Conservation (phyloP, 108 stramenopile genomes). For the Aurantiochytrium sp. region DNA sequence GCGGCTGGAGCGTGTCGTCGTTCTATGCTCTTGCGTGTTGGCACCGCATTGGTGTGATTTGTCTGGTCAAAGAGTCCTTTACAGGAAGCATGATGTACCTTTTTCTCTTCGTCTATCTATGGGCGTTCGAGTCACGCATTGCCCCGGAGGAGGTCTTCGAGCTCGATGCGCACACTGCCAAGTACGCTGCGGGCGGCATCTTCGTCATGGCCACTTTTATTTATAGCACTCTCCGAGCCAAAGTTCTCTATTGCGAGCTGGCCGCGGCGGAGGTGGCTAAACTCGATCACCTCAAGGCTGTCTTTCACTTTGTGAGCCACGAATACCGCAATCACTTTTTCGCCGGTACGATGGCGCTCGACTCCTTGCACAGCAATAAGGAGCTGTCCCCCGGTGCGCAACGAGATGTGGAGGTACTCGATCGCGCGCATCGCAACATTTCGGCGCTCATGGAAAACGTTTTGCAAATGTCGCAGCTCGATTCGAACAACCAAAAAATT, state of each 20-base stretch:
- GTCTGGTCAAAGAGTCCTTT: not conserved
- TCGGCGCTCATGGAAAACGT: not conserved
- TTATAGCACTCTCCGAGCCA: not conserved
- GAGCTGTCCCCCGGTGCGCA: not conserved
- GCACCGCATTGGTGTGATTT: not conserved
- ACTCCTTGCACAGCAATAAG: not conserved
- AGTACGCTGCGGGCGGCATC: not conserved
- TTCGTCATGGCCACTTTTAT: not conserved
- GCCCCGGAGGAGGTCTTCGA: not conserved
- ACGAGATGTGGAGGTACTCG: not conserved
- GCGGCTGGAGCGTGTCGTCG: not conserved
- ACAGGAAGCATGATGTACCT: not conserved
- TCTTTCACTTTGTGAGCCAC: not conserved
- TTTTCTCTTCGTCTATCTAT: not conserved
- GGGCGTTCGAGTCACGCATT: not conserved
- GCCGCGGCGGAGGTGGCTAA: not conserved
- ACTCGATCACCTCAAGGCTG: not conserved
- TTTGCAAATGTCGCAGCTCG: not conserved
- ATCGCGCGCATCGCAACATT: not conserved
- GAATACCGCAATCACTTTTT: not conserved
- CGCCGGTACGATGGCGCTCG: not conserved
- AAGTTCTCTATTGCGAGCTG: not conserved
- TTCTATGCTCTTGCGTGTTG: not conserved
- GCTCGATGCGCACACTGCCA: not conserved
- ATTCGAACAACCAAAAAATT: not conserved